A percentile compares a stretch with the other conserved stretches of the same genome.
Conservation (phyloP, 768 basidiomycete species). For the Phlebiopsis gigantea region DNA sequence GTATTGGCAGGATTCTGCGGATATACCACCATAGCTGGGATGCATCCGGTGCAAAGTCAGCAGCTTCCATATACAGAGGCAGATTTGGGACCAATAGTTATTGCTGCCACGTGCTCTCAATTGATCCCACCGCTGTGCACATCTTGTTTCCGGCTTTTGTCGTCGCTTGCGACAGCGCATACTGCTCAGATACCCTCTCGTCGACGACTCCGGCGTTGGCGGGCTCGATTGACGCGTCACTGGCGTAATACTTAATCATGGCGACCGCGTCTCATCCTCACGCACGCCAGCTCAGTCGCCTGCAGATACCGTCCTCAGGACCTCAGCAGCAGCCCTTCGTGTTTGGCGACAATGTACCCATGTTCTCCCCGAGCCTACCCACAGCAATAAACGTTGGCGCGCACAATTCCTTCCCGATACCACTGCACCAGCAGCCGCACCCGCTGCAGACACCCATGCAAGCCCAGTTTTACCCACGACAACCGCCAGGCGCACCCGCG, state of each 20-base stretch:
- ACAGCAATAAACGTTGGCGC: conserved; percentile 53
- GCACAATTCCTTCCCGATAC: conserved; percentile 48
- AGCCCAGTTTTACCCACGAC: conserved; percentile 48
- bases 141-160: conserved; percentile 2
- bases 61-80: not conserved
- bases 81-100: not conserved
- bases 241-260: conserved; percentile 11
- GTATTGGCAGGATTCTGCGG: too few species aligned
- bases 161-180: conserved; percentile 10
- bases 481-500: conserved; percentile 43
- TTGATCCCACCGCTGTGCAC: conserved; percentile 3
- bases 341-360: conserved; percentile 38
- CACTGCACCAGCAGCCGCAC: conserved; percentile 26
- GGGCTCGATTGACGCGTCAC: not conserved
- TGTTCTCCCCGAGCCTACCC: conserved; percentile 64
- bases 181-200: conserved; percentile 13
- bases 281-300: conserved; percentile 47
- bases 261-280: conserved; percentile 25
- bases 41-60: not conserved
- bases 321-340: conserved; percentile 49
- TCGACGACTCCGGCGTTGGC: conserved; percentile 8
- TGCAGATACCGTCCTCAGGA: conserved; percentile 52
- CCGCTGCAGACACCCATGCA: conserved; percentile 73
- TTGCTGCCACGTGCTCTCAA: not conserved
- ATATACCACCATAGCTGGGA: too few species aligned